Evolutionary conservation across 139 green algal species (phyloP), one percentile per base, ranked within the genome.

Genomic region (Chlamydomonas sp.): DNA sequence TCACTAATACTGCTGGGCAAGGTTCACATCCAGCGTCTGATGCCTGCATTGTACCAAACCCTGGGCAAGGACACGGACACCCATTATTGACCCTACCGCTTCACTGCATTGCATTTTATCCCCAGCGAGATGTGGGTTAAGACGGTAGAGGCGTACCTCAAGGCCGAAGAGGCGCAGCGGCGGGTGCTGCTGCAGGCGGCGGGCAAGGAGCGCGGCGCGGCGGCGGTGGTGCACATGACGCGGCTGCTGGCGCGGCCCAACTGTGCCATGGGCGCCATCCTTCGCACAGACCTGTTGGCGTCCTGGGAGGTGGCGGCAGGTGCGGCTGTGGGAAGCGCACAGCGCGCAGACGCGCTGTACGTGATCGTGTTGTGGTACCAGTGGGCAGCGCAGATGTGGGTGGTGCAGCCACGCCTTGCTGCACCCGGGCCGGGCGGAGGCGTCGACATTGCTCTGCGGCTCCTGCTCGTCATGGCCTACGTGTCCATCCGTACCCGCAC

Each of bases 81-180:
- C 31, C 31, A 49, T 49, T 49, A 49, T 49, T 49, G 31, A 49
- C 31, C 31, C 31, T 49, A 49, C 31, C 31, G 31, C 31, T 49
- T 49, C 31, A 49, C 31, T 49, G 31, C 31, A 49, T 49, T 49
- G 31, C 31, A 61, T n/a, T 18, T 76, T 31, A 17, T 10, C 18
- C 20, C 15, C 75, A 90, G 89, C 78, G 80, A 90, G 61, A 58
- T n/a, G 9, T 93, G 90, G 90, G 86, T 88, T 64, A 15, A 59
- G 7, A 57, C 5, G 0, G 87, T 90, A 58, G 59, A 63, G 20
- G 0, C 72, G 5, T 93, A 93, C 90, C 68, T 93, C 59, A 31
- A 4, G 18, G 10, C 76, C 66, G 90, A 87, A 60, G 86, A 93
- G 86, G 17, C 78, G 62, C 66, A 80, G 18, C 72, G 86, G 49